Evolutionary conservation across 2,329 filamentous ascomycete genomes (phyloP), one percentile per base, ranked within the genome.

Genomic region (Neofusicoccum sp.): DNA sequence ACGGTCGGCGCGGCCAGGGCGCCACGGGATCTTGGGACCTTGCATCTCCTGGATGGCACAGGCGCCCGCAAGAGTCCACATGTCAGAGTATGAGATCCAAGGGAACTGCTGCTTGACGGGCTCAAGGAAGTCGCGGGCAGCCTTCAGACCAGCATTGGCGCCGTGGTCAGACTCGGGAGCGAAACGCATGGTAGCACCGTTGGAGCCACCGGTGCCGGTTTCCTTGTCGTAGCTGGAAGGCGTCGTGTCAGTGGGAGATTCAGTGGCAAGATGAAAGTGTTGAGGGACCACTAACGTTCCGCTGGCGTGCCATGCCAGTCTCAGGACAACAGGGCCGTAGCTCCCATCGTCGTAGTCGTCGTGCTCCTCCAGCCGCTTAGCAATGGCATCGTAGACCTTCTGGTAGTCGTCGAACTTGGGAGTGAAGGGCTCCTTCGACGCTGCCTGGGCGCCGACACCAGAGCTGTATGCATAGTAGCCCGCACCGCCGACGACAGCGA

Each of bases 141-240:
- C 80, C 74, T 89, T 87, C 71, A 98, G 83, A 68, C 93, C 95
- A 62, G 93, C 91, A 73, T 99, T 99, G 77, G 93, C 95, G 68
- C 92, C 92, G 78, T 99, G 93, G 75, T 88, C 87, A 63, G 86
- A 82, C 80, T 98, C 95, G 48, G 93, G 93, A 26, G 87, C 82
- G 75, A 97, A 98, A 73, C 95, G 87, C 95, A 98, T 98, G 66
- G 93, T 97, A 61, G 93, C 93, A 66, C 95, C 93, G 76, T 98
- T 96, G 82, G 89, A 93, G 67, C 93, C 93, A 70, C 93, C 95
- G 47, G 93, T 98, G 66, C 85, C 84, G 28, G 93, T 96, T 72
- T 85, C 85, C 80, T 89, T 89, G 75, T 98, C 93, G 72, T 89
- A 98, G 69, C 74, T 77, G 53, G 8, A 16, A 26, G 6, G 6